Evolutionary conservation across 345 rosid species (phyloP).

Genomic region (Xanthoceras sorbifolium): DNA sequence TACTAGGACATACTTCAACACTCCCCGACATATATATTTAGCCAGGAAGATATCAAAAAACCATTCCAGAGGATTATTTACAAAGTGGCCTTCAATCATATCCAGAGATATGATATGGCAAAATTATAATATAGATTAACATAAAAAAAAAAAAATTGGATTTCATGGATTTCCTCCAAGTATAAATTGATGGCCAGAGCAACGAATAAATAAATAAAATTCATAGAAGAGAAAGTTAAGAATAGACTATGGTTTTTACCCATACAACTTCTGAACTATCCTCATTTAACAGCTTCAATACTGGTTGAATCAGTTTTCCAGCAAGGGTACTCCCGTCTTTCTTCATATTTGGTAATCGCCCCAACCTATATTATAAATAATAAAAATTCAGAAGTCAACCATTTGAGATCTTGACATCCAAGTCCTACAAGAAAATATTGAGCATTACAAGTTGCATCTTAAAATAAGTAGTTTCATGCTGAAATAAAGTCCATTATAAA

Average conservation of each 20-base stretch:
- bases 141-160: background rate
- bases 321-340: slow-evolving; percentile 67
- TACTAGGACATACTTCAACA: background rate
- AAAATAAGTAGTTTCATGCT: background rate
- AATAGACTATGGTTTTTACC: slow-evolving; percentile 45
- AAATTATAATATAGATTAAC: background rate
- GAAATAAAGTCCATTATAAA: background rate
- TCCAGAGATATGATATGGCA: background rate
- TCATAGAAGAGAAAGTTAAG: background rate
- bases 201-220: slow-evolving; percentile 8
- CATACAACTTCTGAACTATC: slow-evolving; percentile 59
- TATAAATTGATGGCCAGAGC: background rate
- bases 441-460: background rate
- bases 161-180: background rate
- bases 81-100: background rate
- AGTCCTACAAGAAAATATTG: background rate
- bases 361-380: slow-evolving; percentile 55
- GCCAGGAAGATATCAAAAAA: background rate
- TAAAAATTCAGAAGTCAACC: slow-evolving; percentile 12
- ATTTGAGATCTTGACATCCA: background rate
- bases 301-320: slow-evolving; percentile 62
- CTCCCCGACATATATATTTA: background rate
- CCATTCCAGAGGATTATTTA: background rate
- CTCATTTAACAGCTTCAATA: slow-evolving; percentile 70
- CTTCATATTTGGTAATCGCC: slow-evolving; percentile 61